Base-by-base conservation (phyloP, 768 basidiomycete species). In the Clitopilus passeckerianus region DNA sequence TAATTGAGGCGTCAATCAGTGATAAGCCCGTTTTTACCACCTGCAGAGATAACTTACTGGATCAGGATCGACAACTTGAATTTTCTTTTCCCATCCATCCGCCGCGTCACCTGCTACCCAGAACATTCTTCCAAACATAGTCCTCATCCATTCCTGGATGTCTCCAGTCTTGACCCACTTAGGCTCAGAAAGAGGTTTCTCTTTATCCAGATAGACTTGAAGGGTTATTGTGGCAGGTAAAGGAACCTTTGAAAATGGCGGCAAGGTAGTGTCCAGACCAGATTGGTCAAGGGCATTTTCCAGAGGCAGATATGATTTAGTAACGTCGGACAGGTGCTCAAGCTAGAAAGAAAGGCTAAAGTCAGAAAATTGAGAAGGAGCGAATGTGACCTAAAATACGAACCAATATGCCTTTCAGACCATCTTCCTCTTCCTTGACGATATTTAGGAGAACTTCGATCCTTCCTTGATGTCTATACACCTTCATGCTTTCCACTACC, bases 81-180 rank as follows among this genome's bases (percentile, higher is more conserved):
- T 90, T 73, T 95, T 96, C 74, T 89, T 93, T 73, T 91, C 90
- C 97, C 97, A 99, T 8, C 91, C 90, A 63, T 89, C 89, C n/a
- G 87, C 85, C 12, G 87, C 89, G 57, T 90, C 89, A 5, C 88
- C 89, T 24, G 89, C 83, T 52, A 89, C 87, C 89, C 89, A 91
- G 67, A 91, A 91, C 87, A 90, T 90, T 35, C 90, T 79, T 2
- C 91, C 91, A 71, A 93, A 90, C 80, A 92, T 91, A 65, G 84
- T 91, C 71, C 86, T 85, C 65, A 93, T 75, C 95, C 95, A 98
- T 37, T 95, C 94, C 65, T 96, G 93, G 22, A 95, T 84, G 68
- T 95, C 91, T 30, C 96, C 96, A 7, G 90, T 89, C 72, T 94
- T 93, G 35, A 94, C 93, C 97, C 96, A 99, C 70, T 93, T 91